Evolutionary conservation across 2,329 filamentous ascomycete species (phyloP).

Genomic region (Lecanicillium sp.): DNA sequence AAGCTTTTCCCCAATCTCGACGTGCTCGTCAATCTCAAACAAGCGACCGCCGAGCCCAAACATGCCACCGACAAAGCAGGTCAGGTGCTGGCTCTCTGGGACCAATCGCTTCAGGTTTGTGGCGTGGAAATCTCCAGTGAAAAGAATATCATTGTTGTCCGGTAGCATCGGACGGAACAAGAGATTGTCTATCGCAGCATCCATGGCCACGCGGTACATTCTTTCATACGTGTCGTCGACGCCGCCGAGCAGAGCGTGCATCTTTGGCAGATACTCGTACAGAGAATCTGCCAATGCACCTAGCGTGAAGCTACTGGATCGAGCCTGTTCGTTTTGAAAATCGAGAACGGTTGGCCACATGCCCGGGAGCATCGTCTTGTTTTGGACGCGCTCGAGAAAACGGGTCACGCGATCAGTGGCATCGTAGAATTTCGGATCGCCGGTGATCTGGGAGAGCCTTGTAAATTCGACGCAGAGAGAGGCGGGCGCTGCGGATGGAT

Average conservation of each 20-base stretch:
- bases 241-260: constrained; percentile 59
- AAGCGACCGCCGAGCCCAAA: constrained; percentile 53
- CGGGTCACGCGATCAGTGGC: constrained; percentile 49
- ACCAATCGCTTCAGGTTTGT: constrained; percentile 17
- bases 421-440: constrained; percentile 51
- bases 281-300: constrained; percentile 48
- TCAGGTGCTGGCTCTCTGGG: constrained; percentile 43
- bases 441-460: constrained; percentile 51
- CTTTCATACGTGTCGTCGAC: constrained; percentile 25
- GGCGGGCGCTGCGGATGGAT: constrained; percentile 33
- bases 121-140: constrained; percentile 32
- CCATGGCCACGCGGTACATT: constrained; percentile 37
- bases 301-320: constrained; percentile 29
- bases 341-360: constrained; percentile 55
- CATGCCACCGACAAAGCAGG: constrained; percentile 59
- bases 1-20: constrained; percentile 48
- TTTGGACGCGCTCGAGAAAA: constrained; percentile 43
- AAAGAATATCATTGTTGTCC: constrained; percentile 48
- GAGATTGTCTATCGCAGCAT: constrained; percentile 49
- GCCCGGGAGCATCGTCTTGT: constrained; percentile 46
- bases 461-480: constrained; percentile 55
- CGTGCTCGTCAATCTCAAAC: constrained; percentile 39
- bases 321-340: constrained; percentile 17
- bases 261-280: constrained; percentile 59
- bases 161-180: constrained; percentile 60